A percentile compares a stretch with the other conserved stretches of the same genome.
Conservation (phyloP, 1,139 yeast genomes). For the Diutina scorzettiae region DNA sequence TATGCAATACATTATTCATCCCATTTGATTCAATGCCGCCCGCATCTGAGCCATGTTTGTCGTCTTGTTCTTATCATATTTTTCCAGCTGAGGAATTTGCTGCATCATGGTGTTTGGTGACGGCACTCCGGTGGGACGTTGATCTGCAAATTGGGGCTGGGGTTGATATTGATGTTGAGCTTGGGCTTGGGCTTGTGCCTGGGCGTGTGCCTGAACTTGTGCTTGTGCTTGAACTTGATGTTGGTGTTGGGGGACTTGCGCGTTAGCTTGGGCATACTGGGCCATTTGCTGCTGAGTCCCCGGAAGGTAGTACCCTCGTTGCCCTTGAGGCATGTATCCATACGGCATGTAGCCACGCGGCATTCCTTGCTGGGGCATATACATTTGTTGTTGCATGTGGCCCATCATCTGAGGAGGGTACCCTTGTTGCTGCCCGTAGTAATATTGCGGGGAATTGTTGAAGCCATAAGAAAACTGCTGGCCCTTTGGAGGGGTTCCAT, state of each 20-base stretch:
- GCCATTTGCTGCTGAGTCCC: not conserved
- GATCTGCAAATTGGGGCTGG: not conserved
- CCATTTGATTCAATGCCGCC: slow-evolving; percentile 25
- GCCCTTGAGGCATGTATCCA: not conserved
- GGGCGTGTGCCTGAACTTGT: too few relatives aligned
- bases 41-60: slow-evolving; percentile 29
- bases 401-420: slow-evolving; percentile 10
- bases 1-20: not conserved
- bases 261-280: not conserved
- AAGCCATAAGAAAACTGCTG: slow-evolving; percentile 4
- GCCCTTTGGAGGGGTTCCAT: slow-evolving; percentile 7
- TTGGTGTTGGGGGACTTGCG: not conserved
- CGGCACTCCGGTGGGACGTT: not conserved
- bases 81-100: slow-evolving; percentile 23
- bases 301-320: not conserved
- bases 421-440: slow-evolving; percentile 8
- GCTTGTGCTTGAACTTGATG: not conserved
- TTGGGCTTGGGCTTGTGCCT: not conserved
- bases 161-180: not conserved
- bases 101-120: slow-evolving; percentile 17
- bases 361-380: slow-evolving; percentile 9
- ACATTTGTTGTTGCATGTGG: not conserved
- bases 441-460: slow-evolving; percentile 5
- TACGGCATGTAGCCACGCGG: slow-evolving; percentile 3
- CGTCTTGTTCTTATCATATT: slow-evolving; percentile 20